These are phyloP conservation scores for Aspergillus ibericus DNA, from an alignment of 2,329 filamentous ascomycete genomes.

Conservation along the genomic window DNA sequence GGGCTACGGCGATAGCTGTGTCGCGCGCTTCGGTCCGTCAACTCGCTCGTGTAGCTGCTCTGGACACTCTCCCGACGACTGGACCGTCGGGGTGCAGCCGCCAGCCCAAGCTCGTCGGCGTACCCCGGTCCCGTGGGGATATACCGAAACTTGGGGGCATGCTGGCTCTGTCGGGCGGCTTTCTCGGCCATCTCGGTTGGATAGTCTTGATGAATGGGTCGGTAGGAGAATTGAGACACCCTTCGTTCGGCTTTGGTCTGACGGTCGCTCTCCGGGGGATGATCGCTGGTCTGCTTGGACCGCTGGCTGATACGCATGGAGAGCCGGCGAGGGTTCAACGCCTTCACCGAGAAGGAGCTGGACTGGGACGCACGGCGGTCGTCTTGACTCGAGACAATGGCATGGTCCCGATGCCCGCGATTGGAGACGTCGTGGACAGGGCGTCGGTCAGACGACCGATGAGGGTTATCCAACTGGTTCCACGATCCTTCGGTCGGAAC, in stretches of 20 bases:
- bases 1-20: neutral
- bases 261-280: constrained; percentile 5
- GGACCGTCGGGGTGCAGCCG: neutral
- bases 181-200: constrained; percentile 29
- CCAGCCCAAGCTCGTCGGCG: constrained; percentile 21
- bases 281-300: constrained; percentile 11
- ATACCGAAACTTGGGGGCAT: constrained; percentile 31
- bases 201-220: constrained; percentile 35
- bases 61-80: neutral
- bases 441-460: constrained; percentile 20
- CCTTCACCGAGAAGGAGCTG: constrained; percentile 23
- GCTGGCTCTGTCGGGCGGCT: constrained; percentile 3
- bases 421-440: constrained; percentile 16
- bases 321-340: constrained; percentile 28
- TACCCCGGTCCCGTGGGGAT: constrained; percentile 32
- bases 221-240: constrained; percentile 34
- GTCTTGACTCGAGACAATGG: neutral
- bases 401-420: neutral
- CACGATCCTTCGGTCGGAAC: constrained; percentile 41
- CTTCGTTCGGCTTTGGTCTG: constrained; percentile 11
- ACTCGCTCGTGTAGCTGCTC: neutral
- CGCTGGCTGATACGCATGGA: constrained; percentile 30
- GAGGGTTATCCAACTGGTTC: constrained; percentile 36
- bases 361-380: constrained; percentile 9
- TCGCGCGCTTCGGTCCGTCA: neutral